Evolutionary conservation across 2,329 filamentous ascomycete species (phyloP).

Genomic region (Dothideomycetes sp.): DNA sequence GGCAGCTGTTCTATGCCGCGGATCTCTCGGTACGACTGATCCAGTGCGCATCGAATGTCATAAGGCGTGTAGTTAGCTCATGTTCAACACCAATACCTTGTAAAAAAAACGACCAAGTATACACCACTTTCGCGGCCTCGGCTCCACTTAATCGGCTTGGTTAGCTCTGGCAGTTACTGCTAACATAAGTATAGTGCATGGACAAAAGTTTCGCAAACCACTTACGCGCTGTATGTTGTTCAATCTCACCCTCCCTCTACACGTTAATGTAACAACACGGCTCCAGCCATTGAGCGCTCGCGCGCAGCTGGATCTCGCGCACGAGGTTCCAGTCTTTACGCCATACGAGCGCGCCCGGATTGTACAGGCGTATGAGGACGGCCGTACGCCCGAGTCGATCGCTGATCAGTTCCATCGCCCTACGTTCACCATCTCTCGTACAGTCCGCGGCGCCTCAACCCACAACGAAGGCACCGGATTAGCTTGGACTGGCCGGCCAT

Average conservation of each 20-base stretch:
- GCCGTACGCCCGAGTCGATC: neutral
- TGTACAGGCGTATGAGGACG: neutral
- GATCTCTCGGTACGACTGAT: no score
- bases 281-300: neutral
- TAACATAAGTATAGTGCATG: neutral
- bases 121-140: no score
- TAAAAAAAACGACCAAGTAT: no score
- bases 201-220: constrained; percentile 1
- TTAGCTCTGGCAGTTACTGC: no score
- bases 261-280: neutral
- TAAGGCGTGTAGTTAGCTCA: no score
- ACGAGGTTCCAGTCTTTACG: neutral
- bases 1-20: no score
- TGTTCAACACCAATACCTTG: no score
- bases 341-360: neutral
- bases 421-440: neutral
- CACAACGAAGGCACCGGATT: neutral
- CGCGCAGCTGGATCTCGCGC: neutral
- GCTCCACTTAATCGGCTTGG: no score
- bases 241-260: neutral
- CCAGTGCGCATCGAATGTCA: no score
- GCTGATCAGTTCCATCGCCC: neutral
- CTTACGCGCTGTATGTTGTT: neutral
- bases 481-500: neutral
- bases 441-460: neutral